Evolutionary conservation across 768 basidiomycete species (phyloP), one percentile per base, ranked within the genome.

Genomic region (Candolleomyces aberdarensis): DNA sequence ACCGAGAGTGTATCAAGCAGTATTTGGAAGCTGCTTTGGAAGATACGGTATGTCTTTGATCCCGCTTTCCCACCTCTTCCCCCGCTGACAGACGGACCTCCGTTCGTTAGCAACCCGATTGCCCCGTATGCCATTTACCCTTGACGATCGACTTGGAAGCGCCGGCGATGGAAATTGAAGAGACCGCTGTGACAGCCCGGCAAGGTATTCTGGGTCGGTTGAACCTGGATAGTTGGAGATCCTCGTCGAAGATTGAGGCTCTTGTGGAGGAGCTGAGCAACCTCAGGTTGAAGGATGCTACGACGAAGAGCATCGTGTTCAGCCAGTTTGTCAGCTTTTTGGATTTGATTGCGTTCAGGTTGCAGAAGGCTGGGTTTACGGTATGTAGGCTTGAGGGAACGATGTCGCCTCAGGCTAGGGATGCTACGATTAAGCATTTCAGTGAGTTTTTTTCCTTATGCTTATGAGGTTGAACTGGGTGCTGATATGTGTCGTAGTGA

Each of bases 241-340:
- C 94, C 1, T 96, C 93, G n/a, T 88, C 94, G 5, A 99, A 98
- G 79, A 93, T 98, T 47, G 97, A 99, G 71, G 96, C 96, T 2
- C 81, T 99, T 5, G 80, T 98, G 3, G 97, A 99, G 73, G 97
- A 99, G 75, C 75, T 99, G 57, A 86, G 83, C 68, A 94, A 92
- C 71, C 80, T 97, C 44, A 82, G 95, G 40, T 72, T 80, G 63
- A 84, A 95, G 69, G 93, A 98, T 70, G 82, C 89, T 31, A 96
- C 95, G 11, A 94, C 93, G 36, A 99, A 99, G 78, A 94, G 92
- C 72, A 84, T 99, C 56, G 96, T 99, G 17, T 99, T 98, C 72
- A 94, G 92, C 65, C 95, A 96, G 75, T 97, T 96, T 69, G 93
- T 95, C 43, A 92, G 89, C 71, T 93, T 94, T 74, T 76, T 95